Base-by-base conservation (phyloP, 2,329 filamentous ascomycete genomes). In the Exophiala sideris region DNA sequence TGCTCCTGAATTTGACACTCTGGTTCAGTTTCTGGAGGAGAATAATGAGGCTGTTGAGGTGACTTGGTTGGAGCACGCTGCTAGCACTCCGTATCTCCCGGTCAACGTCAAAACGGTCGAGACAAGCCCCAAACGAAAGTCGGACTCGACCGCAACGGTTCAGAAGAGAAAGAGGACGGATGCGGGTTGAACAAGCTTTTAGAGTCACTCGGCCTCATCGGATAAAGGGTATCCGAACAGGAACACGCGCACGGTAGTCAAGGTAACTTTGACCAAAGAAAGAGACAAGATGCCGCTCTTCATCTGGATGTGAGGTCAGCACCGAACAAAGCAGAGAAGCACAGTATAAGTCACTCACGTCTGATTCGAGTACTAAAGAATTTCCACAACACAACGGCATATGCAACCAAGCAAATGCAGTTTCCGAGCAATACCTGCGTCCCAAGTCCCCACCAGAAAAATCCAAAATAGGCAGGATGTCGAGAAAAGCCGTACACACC, bases 371-470 rank as follows among this genome's bases (percentile, higher is more conserved):
- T 73, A 12, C 77, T 79, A 68, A 99, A 99, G 70, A 99, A 99
- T 56, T 75, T 79, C 89, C 89, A 96, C 62, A 99, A 71, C 12
- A 95, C 87, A 6, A 79, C 69, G 0, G 82, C 73, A 74, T 95
- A 97, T 1, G 73, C 87, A 5, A 85, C 62, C 53, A 95, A 83
- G 68, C 90, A 95, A 2, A 95, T 61, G 7, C 81, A 73, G 71
- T 99, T 99, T 14, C 92, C 92, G 60, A 96, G 78, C 50, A 95
- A 83, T 40, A 97, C 67, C 76, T 99, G 94, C 10, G 91, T 96
- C 4, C 94, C 94, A n/a, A 97, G 67, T 0, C 89, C 90, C 92
- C 92, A 99, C 85, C 91, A 97, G 72, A 96, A 99, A 76, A 96
- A 99, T 3, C 92, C 94, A 75, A 97, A 96, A 73, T 99, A 99